Percentiles rank a stretch among this genome's conserved stretches.
Evolutionary conservation across 2,329 filamentous ascomycete genomes (phyloP).

Genomic region (Capronia coronata): DNA sequence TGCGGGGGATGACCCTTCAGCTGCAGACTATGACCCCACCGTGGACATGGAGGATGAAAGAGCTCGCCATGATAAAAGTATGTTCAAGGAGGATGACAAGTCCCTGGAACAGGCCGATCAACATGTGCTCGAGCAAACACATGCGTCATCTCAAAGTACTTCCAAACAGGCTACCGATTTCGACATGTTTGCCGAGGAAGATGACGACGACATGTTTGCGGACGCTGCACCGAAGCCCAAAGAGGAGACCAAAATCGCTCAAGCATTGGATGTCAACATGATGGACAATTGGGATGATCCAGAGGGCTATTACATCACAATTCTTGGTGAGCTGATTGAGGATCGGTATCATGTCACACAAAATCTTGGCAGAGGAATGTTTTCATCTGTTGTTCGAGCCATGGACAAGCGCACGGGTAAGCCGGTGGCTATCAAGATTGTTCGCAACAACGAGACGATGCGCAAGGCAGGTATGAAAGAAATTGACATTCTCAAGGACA

Average conservation of each 20-base stretch:
- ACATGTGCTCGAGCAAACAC: constrained; percentile 43
- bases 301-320: constrained; percentile 94
- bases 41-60: constrained; percentile 82
- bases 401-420: constrained; percentile 66
- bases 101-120: constrained; percentile 55
- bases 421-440: constrained; percentile 93
- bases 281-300: constrained; percentile 90
- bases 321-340: constrained; percentile 82
- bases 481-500: constrained; percentile 82
- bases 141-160: constrained; percentile 29
- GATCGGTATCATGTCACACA: constrained; percentile 84
- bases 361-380: constrained; percentile 87
- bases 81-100: constrained; percentile 51
- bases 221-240: constrained; percentile 53
- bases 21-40: constrained; percentile 85
- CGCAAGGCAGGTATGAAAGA: constrained; percentile 86
- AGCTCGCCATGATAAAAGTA: constrained; percentile 60
- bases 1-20: constrained; percentile 66
- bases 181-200: constrained; percentile 57
- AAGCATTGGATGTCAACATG: constrained; percentile 63
- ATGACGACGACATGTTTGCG: constrained; percentile 79
- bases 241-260: constrained; percentile 44
- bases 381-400: constrained; percentile 89
- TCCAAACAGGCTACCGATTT: constrained; percentile 46
- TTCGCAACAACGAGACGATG: constrained; percentile 92